These are phyloP conservation scores for Naganishia vaughanmartiniae DNA, from an alignment of 768 basidiomycete species.

Conservation along the genomic window DNA sequence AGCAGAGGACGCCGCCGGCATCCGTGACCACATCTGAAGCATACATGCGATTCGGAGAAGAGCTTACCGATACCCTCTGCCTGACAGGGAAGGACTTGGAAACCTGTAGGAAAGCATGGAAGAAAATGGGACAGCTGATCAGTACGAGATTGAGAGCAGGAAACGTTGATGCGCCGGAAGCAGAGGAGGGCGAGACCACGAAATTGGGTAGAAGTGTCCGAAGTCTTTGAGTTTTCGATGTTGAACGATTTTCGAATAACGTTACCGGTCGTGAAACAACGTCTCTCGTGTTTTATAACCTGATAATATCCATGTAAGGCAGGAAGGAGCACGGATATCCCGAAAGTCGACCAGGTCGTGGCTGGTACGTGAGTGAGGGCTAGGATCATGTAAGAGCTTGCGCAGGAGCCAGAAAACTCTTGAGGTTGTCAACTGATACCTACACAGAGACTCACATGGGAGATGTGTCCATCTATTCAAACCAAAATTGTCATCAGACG, in stretches of 20 bases:
- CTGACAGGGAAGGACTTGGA: background rate
- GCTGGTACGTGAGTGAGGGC: too few species aligned
- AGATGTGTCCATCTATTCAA: too few species aligned
- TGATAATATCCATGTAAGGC: too few species aligned
- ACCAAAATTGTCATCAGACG: too few species aligned
- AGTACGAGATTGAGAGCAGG: conserved; percentile 2
- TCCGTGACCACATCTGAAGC: background rate
- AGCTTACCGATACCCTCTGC: background rate
- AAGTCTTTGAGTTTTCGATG: background rate
- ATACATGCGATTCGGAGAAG: conserved; percentile 4
- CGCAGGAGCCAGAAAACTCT: too few species aligned
- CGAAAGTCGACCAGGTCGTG: too few species aligned
- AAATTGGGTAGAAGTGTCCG: conserved; percentile 5
- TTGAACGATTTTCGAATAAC: background rate
- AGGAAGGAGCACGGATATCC: too few species aligned
- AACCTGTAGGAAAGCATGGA: conserved; percentile 8
- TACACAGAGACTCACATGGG: too few species aligned
- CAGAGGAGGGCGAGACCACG: background rate
- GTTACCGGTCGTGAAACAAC: background rate
- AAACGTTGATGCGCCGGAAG: background rate
- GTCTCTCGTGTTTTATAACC: too few species aligned
- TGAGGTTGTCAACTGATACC: too few species aligned
- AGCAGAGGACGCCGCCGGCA: background rate
- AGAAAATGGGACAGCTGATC: conserved; percentile 23
- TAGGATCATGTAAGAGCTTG: too few species aligned